These are phyloP conservation scores for Xylaria palmicola DNA, from an alignment of 495 filamentous ascomycete species.

Conservation along the genomic window DNA sequence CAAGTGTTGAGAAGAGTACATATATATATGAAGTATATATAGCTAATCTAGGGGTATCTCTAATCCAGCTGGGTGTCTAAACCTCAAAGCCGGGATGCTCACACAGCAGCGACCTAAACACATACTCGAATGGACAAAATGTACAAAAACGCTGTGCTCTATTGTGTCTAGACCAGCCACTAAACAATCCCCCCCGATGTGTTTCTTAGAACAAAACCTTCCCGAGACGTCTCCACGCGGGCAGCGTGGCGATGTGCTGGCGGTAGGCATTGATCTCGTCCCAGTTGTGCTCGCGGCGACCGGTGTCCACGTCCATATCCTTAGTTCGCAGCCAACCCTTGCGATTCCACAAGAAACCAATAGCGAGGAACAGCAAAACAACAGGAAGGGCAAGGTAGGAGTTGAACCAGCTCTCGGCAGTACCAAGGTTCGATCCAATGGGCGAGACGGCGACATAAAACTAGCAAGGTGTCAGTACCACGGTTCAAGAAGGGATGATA, in stretches of 20 bases:
- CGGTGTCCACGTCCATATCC: constrained; percentile 64
- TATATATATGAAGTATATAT: no score
- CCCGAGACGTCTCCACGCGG: constrained; percentile 49
- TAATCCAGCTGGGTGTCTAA: no score
- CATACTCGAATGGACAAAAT: not conserved
- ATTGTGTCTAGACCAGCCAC: not conserved
- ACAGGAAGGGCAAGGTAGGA: constrained; percentile 60
- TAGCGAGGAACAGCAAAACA: constrained; percentile 54
- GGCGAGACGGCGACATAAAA: constrained; percentile 54
- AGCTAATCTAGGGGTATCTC: no score
- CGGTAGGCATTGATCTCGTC: constrained; percentile 51
- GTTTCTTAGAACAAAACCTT: constrained; percentile 46
- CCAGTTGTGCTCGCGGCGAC: constrained; percentile 58
- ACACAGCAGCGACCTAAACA: no score
- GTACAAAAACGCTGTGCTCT: not conserved
- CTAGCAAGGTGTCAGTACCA: constrained; percentile 29
- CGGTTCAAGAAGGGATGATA: not conserved
- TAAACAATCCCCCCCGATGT: no score
- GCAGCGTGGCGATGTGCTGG: constrained; percentile 43
- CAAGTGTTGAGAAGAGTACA: no score
- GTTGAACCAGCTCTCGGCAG: constrained; percentile 60
- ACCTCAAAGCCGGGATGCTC: no score
- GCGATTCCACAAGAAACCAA: constrained; percentile 62
- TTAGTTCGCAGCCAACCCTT: constrained; percentile 51
- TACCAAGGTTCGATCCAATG: constrained; percentile 39